Conservation (phyloP, 2,329 filamentous ascomycete species). For the Trichoderma oligosporum region DNA sequence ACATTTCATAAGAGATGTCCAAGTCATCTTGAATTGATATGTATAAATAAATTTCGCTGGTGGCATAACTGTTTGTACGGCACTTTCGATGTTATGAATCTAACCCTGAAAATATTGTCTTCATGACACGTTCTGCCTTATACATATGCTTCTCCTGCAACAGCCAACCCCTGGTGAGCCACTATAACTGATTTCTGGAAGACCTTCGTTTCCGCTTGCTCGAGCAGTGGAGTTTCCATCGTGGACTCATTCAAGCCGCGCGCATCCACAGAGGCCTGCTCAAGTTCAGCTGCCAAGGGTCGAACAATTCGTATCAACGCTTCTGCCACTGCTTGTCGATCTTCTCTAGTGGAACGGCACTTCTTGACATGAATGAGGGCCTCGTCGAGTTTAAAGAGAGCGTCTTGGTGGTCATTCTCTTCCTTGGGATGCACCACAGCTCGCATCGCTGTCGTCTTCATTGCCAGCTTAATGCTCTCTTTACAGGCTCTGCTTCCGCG, state of each 20-base stretch:
- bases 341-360: constrained; percentile 22
- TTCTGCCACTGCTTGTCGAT: constrained; percentile 24
- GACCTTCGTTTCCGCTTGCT: background rate
- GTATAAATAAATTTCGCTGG: background rate
- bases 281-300: background rate
- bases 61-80: background rate
- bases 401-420: constrained; percentile 25
- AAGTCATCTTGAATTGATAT: background rate
- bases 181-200: background rate
- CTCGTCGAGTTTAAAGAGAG: constrained; percentile 25
- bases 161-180: constrained; percentile 10
- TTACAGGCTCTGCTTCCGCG: constrained; percentile 37
- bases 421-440: constrained; percentile 19
- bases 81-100: background rate
- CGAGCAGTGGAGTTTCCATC: background rate
- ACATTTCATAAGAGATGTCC: background rate
- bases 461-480: constrained; percentile 37
- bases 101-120: background rate
- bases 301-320: constrained; percentile 23
- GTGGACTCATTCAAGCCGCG: background rate
- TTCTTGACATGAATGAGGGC: constrained; percentile 27
- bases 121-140: background rate
- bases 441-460: constrained; percentile 33
- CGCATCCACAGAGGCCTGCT: background rate
- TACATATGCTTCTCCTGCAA: constrained; percentile 6